Evolutionary conservation across 805 yeast genomes (phyloP), one percentile per base, ranked within the genome.

Genomic region (Schwanniomyces sp.): DNA sequence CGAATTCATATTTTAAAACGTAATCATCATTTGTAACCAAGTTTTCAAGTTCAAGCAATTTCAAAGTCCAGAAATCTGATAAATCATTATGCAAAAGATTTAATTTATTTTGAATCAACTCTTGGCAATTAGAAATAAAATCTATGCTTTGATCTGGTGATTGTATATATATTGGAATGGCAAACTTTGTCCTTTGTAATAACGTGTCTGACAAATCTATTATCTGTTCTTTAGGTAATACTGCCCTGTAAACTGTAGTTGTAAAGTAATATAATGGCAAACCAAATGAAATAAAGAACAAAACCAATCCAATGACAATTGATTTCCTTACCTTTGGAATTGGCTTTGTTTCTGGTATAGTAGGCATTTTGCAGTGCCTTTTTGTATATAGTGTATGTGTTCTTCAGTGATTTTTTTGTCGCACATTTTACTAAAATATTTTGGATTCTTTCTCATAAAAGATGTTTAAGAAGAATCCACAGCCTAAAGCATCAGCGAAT

Each of bases 401-500:
- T 39, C 30, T 24, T 38, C 24, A 39, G 12, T 11, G 10, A 5
- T 8, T 39, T 26, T n/a, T 26, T 39, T 39, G 21, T 39, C 41
- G 29, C 41, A 25, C 41, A 39, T 14, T 12, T 14, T 39, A 8
- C 12, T 39, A 26, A 39, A 25, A 39, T 39, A 39, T 17, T 39
- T 39, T 39, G 30, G 9, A 21, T 39, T 25, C 26, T 26, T 39
- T 26, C 26, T 24, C 32, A n/a, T 26, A 21, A 2, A 41, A 14
- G 39, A 81, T 81, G 86, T 82, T 82, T 56, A 73, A 76, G 54
- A 82, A 81, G 51, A 73, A 74, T 40, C 78, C 82, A 12, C 72
- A 78, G 59, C 72, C 85, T 48, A 91, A 91, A 67, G 84, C 95
- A 3, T 72, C 82, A 44, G 79, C 96, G 17, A 88, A 89, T 56